Evolutionary conservation across 2,329 filamentous ascomycete genomes (phyloP).

Genomic region (Celoporthe dispersa): DNA sequence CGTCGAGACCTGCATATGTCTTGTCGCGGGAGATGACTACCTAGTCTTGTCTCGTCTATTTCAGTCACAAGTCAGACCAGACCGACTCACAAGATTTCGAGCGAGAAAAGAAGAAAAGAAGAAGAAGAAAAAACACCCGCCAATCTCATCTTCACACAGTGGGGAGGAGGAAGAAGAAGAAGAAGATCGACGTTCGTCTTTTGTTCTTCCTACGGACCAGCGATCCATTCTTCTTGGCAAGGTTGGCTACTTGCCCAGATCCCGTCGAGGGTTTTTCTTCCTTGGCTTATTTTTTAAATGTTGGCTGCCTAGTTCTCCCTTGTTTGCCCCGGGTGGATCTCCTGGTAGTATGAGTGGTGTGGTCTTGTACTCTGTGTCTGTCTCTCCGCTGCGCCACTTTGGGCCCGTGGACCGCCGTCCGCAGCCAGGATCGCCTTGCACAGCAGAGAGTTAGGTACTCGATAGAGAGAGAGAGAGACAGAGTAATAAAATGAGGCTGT

Average conservation of each 20-base stretch:
- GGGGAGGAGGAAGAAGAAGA: not conserved
- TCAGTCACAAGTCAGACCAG: not conserved
- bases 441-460: not conserved
- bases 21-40: no score
- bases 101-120: not conserved
- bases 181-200: not conserved
- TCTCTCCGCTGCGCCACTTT: not conserved
- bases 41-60: not conserved
- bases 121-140: not conserved
- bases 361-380: not conserved
- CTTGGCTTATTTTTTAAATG: not conserved
- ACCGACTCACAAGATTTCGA: no score
- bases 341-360: not conserved
- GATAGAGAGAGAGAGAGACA: not conserved
- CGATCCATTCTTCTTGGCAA: not conserved
- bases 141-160: not conserved
- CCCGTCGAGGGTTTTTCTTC: not conserved
- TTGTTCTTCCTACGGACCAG: not conserved
- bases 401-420: not conserved
- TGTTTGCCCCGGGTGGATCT: not conserved
- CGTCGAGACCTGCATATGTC: not conserved
- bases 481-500: not conserved
- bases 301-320: not conserved
- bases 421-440: slow-evolving; percentile 3
- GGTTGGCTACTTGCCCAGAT: not conserved